Conservation (phyloP, 169 alveolate species). For the Pseudocohnilembus persalinus region DNA sequence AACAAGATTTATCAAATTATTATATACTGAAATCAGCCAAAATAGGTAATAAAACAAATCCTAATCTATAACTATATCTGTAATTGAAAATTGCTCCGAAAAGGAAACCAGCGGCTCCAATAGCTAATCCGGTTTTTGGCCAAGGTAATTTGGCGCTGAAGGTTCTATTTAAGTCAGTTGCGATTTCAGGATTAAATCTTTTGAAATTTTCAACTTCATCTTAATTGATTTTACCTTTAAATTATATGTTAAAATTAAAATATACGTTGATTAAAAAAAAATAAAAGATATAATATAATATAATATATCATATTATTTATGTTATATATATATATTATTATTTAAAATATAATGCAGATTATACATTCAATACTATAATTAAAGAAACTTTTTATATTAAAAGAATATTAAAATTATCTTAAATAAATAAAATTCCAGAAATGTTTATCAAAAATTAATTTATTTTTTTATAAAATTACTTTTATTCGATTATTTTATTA, state of each 20-base stretch:
- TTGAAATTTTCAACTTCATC: constrained; percentile 12
- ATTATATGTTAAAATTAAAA: no score
- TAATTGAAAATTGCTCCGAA: constrained; percentile 16
- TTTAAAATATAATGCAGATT: no score
- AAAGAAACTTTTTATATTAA: no score
- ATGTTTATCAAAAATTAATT: not conserved
- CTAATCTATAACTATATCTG: constrained; percentile 19
- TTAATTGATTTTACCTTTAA: constrained; percentile 3
- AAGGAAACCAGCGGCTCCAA: constrained; percentile 6
- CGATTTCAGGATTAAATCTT: constrained; percentile 9
- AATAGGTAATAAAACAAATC: constrained; percentile 5
- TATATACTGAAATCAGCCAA: constrained; percentile 3
- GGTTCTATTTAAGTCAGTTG: constrained; percentile 5
- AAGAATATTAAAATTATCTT: no score
- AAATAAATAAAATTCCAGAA: no score
- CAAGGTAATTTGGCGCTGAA: constrained; percentile 9
- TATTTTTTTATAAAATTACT: no score
- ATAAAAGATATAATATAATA: no score
- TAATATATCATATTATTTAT: no score
- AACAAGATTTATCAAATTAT: not conserved
- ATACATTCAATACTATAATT: no score
- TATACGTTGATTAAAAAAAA: not conserved
- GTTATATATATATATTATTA: no score
- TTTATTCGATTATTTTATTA: no score
- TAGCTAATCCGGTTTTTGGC: constrained; percentile 5